phyloP scores from a whole-genome alignment of 2,329 filamentous ascomycete genomes.

The Thermothelomyces thermophilus region DNA sequence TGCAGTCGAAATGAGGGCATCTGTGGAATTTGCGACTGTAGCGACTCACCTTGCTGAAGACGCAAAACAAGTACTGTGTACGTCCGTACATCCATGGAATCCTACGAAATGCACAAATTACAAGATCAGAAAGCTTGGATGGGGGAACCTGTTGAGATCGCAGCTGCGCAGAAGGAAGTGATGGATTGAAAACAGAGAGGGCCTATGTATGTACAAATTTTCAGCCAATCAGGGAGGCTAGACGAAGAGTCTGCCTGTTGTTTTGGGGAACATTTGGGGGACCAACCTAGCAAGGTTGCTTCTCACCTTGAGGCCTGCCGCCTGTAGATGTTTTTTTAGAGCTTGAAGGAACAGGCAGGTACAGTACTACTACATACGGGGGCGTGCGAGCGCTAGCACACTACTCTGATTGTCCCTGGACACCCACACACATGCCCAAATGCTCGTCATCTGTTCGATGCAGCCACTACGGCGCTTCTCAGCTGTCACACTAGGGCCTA shows the following conservation, averaged over 20 bases:
- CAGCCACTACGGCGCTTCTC: neutral
- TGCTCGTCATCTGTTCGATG: conserved; percentile 17
- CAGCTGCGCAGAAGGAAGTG: conserved; percentile 1
- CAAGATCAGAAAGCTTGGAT: too few species aligned
- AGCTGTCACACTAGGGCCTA: conserved; percentile 16
- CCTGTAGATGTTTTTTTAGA: too few species aligned
- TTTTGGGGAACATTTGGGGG: conserved; percentile 5
- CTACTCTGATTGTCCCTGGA: too few species aligned
- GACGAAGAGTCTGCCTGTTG: conserved; percentile 1
- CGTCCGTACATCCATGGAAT: too few species aligned
- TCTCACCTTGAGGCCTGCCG: too few species aligned
- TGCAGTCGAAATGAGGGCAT: neutral
- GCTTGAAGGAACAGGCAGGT: too few species aligned
- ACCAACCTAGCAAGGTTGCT: conserved; percentile 7
- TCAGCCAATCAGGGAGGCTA: conserved; percentile 12
- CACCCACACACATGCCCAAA: too few species aligned
- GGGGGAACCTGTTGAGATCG: conserved; percentile 3
- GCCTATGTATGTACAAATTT: neutral
- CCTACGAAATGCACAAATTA: too few species aligned
- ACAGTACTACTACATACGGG: too few species aligned
- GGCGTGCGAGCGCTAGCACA: too few species aligned
- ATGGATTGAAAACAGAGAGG: neutral
- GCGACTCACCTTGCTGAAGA: too few species aligned
- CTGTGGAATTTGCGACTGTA: neutral
- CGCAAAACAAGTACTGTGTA: too few species aligned